Percentiles rank a stretch among this genome's conserved stretches.
Conservation (phyloP, 805 yeast species). For the Zygotorulaspora sp. region DNA sequence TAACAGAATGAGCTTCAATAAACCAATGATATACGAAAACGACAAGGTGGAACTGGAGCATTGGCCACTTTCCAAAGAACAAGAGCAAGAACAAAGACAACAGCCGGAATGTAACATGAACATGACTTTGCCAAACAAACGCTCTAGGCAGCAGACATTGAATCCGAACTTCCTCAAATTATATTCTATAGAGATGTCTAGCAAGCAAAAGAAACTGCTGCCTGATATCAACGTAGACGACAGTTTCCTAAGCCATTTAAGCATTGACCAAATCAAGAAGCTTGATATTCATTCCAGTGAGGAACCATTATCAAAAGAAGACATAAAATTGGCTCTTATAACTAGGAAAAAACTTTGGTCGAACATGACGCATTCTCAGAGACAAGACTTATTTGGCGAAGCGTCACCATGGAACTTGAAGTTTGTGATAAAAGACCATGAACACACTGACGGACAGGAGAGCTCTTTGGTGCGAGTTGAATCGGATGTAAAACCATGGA, state of each 20-base stretch:
- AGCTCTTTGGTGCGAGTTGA: slow-evolving; percentile 26
- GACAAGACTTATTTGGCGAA: slow-evolving; percentile 33
- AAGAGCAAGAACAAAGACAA: not conserved
- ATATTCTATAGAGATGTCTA: slow-evolving; percentile 28
- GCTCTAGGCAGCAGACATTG: slow-evolving; percentile 26
- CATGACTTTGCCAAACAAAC: slow-evolving; percentile 20
- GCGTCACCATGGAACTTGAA: slow-evolving; percentile 25
- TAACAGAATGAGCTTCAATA: not conserved
- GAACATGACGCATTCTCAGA: slow-evolving; percentile 25
- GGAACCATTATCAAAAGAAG: slow-evolving; percentile 19
- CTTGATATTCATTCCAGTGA: slow-evolving; percentile 17
- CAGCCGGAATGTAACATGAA: slow-evolving; percentile 1
- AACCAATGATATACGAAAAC: slow-evolving; percentile 12
- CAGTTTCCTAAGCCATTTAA: slow-evolving; percentile 20
- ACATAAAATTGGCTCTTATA: slow-evolving; percentile 29
- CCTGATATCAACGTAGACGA: slow-evolving; percentile 34
- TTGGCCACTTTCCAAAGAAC: slow-evolving; percentile 22
- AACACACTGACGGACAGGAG: slow-evolving; percentile 6
- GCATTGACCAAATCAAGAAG: slow-evolving; percentile 21
- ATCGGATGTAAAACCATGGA: slow-evolving; percentile 30
- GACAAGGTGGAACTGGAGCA: slow-evolving; percentile 27
- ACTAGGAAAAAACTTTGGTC: slow-evolving; percentile 33
- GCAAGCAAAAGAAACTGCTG: slow-evolving; percentile 21
- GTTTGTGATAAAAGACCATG: slow-evolving; percentile 13
- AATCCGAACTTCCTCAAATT: slow-evolving; percentile 31